phyloP scores from a whole-genome alignment of 495 filamentous ascomycete species.

The Rostrohypoxylon terebratum region DNA sequence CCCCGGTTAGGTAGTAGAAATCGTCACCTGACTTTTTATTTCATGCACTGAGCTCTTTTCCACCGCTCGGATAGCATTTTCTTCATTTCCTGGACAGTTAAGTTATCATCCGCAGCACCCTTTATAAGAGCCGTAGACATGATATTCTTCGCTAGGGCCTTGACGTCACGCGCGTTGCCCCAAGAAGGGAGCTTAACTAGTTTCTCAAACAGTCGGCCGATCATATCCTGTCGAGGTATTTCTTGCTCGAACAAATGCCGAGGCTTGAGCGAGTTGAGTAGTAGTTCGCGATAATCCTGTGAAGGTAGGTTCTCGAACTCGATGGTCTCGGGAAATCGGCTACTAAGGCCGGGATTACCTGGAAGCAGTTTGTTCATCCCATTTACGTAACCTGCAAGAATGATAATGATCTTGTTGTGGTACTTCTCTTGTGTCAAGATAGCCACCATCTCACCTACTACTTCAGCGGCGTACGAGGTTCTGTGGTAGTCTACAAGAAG shows the following conservation, averaged over 20 bases:
- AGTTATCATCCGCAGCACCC: not conserved
- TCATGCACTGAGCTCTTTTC: not conserved
- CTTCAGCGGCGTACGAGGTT: constrained; percentile 68
- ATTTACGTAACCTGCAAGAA: constrained; percentile 75
- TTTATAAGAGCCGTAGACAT: not conserved
- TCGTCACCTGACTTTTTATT: not conserved
- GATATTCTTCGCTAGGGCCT: not conserved
- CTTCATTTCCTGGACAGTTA: not conserved
- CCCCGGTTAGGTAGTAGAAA: too few relatives aligned
- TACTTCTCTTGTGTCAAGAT: constrained; percentile 71
- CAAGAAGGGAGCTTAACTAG: constrained; percentile 2
- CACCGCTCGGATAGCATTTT: not conserved
- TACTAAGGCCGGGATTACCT: constrained; percentile 66
- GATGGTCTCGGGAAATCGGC: constrained; percentile 65
- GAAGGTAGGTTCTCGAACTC: constrained; percentile 12
- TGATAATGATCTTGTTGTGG: constrained; percentile 71
- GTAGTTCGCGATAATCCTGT: not conserved
- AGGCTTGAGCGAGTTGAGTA: not conserved
- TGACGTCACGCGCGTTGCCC: constrained; percentile 10
- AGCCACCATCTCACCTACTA: constrained; percentile 76
- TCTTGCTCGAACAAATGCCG: not conserved
- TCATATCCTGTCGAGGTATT: not conserved
- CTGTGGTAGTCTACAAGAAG: constrained; percentile 59
- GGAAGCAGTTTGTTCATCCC: constrained; percentile 76
- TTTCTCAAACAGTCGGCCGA: not conserved